Base-by-base conservation (phyloP, 2,329 filamentous ascomycete genomes). In the Aspergillus sojae region DNA sequence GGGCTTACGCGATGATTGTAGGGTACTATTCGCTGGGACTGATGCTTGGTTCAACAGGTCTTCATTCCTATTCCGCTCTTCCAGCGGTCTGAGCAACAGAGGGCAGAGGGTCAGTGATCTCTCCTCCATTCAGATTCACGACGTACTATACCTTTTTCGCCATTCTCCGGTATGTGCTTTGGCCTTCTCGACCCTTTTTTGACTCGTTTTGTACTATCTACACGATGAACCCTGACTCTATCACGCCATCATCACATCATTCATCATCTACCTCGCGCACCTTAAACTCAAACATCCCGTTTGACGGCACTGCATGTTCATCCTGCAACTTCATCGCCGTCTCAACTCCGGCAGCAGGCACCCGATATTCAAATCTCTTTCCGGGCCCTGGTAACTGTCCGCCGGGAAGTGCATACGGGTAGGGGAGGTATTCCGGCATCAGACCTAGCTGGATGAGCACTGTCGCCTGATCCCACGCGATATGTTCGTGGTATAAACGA, bases 401-500 rank as follows among this genome's bases (percentile, higher is more conserved):
- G 6, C 76, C 79, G 0, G 80, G 76, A 0, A 88, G 67, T 0
- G 81, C 67, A 70, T 89, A 86, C 0, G 88, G 88, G 64, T 88
- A 91, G 0, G 85, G 84, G 0, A 91, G 80, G 65, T 87, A 91
- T 62, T 91, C 84, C 0, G 88, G 88, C 57, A 92, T 72, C 23
- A 91, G 72, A 0, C 86, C 89, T 1, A 89, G 74, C 71, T 91
- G 89, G 7, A 81, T 75, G 11, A 92, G 77, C 1, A 86, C 83
- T 0, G 86, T 89, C 0, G 81, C 86, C 72, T 91, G 88, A 63
- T 92, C 89, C 89, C 89, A 92, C 16, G 83, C 79, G 50, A 92
- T 91, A 68, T 91, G 89, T 72, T 92, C 89, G 66, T 91, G 88
- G 67, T 87, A 90, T 0, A 92, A 76, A 0, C 88, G 80, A 70